phyloP scores from a whole-genome alignment of 495 filamentous ascomycete genomes.

The Cenococcum geophilum region DNA sequence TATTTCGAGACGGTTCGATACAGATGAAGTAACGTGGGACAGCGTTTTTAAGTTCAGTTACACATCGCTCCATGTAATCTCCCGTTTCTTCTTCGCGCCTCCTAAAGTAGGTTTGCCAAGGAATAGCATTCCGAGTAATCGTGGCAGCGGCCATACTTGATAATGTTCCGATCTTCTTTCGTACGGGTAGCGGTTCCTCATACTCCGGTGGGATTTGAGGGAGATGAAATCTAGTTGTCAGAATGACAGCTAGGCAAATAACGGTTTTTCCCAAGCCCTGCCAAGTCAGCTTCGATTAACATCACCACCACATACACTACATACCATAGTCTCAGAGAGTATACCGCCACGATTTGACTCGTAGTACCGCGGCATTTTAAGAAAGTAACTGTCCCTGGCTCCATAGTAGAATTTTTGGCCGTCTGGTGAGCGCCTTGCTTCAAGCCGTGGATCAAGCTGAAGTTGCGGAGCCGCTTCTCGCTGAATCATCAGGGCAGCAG shows the following conservation, averaged over 20 bases:
- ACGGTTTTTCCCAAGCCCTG: constrained; percentile 74
- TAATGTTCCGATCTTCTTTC: constrained; percentile 44
- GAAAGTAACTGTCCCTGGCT: constrained; percentile 52
- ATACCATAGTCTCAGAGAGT: constrained; percentile 65
- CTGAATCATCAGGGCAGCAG: constrained; percentile 80
- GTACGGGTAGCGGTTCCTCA: constrained; percentile 39
- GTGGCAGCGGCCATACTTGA: constrained; percentile 67
- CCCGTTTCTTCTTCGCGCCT: constrained; percentile 34
- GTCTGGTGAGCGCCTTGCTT: constrained; percentile 49
- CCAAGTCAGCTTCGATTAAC: neutral
- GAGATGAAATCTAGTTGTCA: constrained; percentile 69
- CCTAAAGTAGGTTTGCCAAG: constrained; percentile 61
- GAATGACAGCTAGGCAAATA: constrained; percentile 74
- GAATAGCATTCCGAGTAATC: constrained; percentile 56
- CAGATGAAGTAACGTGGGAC: constrained; percentile 44
- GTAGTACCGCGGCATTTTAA: constrained; percentile 61
- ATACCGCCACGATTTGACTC: constrained; percentile 74
- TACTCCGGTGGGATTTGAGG: constrained; percentile 60
- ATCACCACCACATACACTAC: constrained; percentile 2
- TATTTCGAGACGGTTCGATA: constrained; percentile 41
- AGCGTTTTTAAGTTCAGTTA: constrained; percentile 50
- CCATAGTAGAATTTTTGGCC: constrained; percentile 68
- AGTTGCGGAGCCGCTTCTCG: constrained; percentile 61
- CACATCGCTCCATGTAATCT: constrained; percentile 44
- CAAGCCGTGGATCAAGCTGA: constrained; percentile 68